Percentiles rank a stretch among this genome's conserved stretches.
Evolutionary conservation across 805 yeast species (phyloP).

Genomic region (Brettanomyces bruxellensis): DNA sequence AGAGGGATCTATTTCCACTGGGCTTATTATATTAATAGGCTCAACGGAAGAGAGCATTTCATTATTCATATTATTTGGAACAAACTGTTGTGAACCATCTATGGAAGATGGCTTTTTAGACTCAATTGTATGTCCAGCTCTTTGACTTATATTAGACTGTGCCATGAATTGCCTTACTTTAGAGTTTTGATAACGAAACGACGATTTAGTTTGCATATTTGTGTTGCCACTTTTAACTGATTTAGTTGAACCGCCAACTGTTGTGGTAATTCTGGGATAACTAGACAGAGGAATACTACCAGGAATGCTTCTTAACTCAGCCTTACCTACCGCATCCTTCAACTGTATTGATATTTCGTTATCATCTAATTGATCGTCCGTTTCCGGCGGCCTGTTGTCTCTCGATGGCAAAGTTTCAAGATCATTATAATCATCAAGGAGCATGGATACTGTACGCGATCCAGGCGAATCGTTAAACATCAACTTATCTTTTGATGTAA

Average conservation of each 20-base stretch:
- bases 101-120: too few relatives aligned
- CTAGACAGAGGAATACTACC: background rate
- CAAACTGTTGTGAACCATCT: too few relatives aligned
- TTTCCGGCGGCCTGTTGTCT: background rate
- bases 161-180: too few relatives aligned
- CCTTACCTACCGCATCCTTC: background rate
- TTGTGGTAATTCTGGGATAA: background rate
- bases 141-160: too few relatives aligned
- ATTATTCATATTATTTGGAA: background rate
- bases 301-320: background rate
- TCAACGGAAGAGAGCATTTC: background rate
- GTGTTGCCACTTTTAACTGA: too few relatives aligned
- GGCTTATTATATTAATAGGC: background rate
- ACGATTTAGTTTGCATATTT: too few relatives aligned
- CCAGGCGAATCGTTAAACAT: background rate
- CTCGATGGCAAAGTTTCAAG: background rate
- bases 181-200: too few relatives aligned
- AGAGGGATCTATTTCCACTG: too few relatives aligned
- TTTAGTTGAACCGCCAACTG: too few relatives aligned
- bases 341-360: background rate
- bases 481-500: background rate
- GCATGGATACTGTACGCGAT: background rate
- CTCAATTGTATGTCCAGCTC: too few relatives aligned
- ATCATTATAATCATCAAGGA: background rate
- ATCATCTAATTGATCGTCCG: background rate